A percentile compares a stretch with the other conserved stretches of the same genome.
Conservation (phyloP, 495 filamentous ascomycete genomes). For the Penicillium longicatenatum region DNA sequence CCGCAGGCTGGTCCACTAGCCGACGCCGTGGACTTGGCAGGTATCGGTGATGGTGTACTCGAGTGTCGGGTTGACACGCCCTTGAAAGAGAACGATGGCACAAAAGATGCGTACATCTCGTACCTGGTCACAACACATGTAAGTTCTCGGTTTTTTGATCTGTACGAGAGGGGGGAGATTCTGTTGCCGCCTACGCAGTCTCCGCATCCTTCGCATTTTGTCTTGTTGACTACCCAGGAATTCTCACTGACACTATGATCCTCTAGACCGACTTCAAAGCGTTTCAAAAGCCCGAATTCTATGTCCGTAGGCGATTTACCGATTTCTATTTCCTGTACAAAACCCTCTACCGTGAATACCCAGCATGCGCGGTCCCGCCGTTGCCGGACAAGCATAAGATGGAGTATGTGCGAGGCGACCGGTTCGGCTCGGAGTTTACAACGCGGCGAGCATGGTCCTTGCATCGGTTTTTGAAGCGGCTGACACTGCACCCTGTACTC, state of each 20-base stretch:
- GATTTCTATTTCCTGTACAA: constrained; percentile 98
- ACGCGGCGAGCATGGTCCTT: constrained; percentile 84
- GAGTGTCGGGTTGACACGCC: constrained; percentile 82
- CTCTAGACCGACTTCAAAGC: constrained; percentile 86
- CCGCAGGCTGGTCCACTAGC: constrained; percentile 57
- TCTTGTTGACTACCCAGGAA: neutral
- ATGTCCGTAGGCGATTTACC: constrained; percentile 87
- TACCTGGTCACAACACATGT: constrained; percentile 92
- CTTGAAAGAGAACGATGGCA: constrained; percentile 93
- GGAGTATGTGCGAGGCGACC: constrained; percentile 94
- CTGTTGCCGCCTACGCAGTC: constrained; percentile 21
- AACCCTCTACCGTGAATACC: constrained; percentile 80
- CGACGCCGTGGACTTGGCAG: constrained; percentile 63
- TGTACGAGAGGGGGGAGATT: neutral
- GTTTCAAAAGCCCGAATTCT: constrained; percentile 76
- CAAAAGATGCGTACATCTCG: constrained; percentile 94
- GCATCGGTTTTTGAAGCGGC: constrained; percentile 84
- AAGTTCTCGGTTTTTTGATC: constrained; percentile 30
- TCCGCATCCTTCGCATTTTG: constrained; percentile 1
- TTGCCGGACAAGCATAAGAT: constrained; percentile 98
- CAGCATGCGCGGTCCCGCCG: constrained; percentile 88
- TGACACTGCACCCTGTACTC: constrained; percentile 86
- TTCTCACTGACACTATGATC: constrained; percentile 17
- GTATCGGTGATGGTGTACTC: constrained; percentile 74
- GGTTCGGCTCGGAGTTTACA: constrained; percentile 95